These are phyloP conservation scores for Melanopsichium pennsylvanicum DNA, from an alignment of 1,284 basidiomycete genomes.

Conservation along the genomic window DNA sequence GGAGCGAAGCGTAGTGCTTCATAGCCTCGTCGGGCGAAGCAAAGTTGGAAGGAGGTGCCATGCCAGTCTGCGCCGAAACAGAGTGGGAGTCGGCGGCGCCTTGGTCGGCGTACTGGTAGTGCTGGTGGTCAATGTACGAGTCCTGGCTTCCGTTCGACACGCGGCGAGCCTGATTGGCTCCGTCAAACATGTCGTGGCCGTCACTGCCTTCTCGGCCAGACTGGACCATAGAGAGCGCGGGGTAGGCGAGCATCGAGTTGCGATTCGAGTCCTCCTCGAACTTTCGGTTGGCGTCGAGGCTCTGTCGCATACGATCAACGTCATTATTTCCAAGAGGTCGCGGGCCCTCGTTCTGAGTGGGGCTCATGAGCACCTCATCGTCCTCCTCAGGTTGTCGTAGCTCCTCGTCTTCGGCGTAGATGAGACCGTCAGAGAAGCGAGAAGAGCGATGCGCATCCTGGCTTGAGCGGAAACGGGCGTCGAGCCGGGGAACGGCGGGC, in stretches of 20 bases:
- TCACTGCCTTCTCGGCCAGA: conserved; percentile 42
- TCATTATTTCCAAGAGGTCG: conserved; percentile 35
- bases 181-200: conserved; percentile 48
- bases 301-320: conserved; percentile 47
- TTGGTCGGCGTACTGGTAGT: conserved; percentile 32
- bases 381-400: conserved; percentile 33
- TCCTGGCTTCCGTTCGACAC: conserved; percentile 17
- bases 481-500: conserved; percentile 45
- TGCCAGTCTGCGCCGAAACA: conserved; percentile 47
- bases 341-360: conserved; percentile 54
- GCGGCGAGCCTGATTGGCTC: conserved; percentile 10
- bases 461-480: conserved; percentile 33
- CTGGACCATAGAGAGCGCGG: conserved; percentile 50
- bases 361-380: conserved; percentile 54
- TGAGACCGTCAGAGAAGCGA: conserved; percentile 36
- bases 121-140: conserved; percentile 45
- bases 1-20: conserved; percentile 58
- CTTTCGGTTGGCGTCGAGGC: conserved; percentile 38
- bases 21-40: conserved; percentile 58
- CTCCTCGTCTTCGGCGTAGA: conserved; percentile 39
- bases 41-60: conserved; percentile 54
- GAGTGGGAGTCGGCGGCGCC: neutral
- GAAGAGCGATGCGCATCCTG: conserved; percentile 34
- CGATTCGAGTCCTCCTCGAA: conserved; percentile 2
- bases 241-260: conserved; percentile 58